phyloP scores from a whole-genome alignment of 305 asterid species.

The Ajuga reptans region DNA sequence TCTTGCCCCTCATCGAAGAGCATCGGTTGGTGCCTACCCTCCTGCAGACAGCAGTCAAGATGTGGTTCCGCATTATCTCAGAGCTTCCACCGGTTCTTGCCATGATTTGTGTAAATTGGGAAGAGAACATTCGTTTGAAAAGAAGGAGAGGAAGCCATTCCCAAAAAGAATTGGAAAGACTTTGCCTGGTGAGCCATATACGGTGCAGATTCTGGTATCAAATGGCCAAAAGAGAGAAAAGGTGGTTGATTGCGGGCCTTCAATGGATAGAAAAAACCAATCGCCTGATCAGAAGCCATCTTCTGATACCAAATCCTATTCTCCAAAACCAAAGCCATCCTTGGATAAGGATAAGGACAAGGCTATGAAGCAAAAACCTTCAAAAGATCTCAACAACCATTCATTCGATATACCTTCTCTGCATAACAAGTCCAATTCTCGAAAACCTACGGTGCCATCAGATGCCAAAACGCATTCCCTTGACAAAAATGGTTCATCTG shows the following conservation, averaged over 20 bases:
- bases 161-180: conserved; percentile 29
- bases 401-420: conserved; percentile 24
- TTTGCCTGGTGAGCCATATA: conserved; percentile 27
- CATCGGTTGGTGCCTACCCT: conserved; percentile 30
- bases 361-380: conserved; percentile 17
- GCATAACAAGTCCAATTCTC: conserved; percentile 16
- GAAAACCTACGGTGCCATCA: conserved; percentile 22
- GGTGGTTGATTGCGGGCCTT: conserved; percentile 15
- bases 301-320: conserved; percentile 20
- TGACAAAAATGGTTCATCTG: conserved; percentile 25
- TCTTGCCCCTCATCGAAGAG: conserved; percentile 24
- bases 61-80: conserved; percentile 52
- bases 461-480: conserved; percentile 14
- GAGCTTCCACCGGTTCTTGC: conserved; percentile 86
- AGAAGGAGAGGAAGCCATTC: conserved; percentile 36
- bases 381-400: conserved; percentile 8
- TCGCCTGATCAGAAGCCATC: conserved; percentile 18
- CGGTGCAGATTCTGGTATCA: conserved; percentile 23
- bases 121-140: conserved; percentile 35
- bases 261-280: neutral
- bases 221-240: conserved; percentile 23
- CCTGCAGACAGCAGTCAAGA: conserved; percentile 26
- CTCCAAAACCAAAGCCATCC: conserved; percentile 22
- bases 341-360: conserved; percentile 9
- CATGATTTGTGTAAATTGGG: conserved; percentile 90